Evolutionary conservation across 179 eudicot species (phyloP).

Genomic region (Silene vulgaris): DNA sequence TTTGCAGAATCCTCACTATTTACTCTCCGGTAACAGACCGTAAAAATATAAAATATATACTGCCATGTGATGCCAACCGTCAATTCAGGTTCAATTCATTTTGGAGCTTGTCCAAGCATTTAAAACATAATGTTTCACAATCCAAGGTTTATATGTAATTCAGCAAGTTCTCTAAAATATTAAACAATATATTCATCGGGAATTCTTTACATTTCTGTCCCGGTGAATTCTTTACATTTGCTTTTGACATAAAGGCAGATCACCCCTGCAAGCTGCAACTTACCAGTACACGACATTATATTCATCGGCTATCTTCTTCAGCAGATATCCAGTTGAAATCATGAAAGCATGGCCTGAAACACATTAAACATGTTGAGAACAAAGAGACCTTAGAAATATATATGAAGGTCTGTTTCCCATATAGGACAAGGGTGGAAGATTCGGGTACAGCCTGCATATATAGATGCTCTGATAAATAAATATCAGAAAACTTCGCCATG

Average conservation of each 20-base stretch:
- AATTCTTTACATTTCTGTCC: no score
- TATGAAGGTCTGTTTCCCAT: not conserved
- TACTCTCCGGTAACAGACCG: no score
- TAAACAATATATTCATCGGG: no score
- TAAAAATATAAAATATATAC: no score
- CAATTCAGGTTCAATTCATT: no score
- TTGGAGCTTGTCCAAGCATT: not conserved
- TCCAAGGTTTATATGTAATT: not conserved
- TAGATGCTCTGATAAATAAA: not conserved
- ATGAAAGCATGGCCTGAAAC: conserved; percentile 75
- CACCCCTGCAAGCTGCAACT: conserved; percentile 22
- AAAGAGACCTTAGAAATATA: no score
- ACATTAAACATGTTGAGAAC: conserved; percentile 18
- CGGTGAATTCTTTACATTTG: no score
- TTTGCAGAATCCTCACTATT: conserved; percentile 57
- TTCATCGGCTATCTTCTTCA: conserved; percentile 72
- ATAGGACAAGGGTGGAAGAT: not conserved
- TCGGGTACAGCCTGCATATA: no score
- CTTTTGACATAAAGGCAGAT: no score
- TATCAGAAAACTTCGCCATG: not conserved
- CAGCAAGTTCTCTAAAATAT: not conserved
- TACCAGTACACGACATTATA: conserved; percentile 66
- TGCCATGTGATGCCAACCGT: no score
- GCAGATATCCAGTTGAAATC: conserved; percentile 64
- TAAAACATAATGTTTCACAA: not conserved